Percentiles rank a stretch among this genome's conserved stretches.
Evolutionary conservation across 345 rosid species (phyloP).

Genomic region (Jatropha curcas): DNA sequence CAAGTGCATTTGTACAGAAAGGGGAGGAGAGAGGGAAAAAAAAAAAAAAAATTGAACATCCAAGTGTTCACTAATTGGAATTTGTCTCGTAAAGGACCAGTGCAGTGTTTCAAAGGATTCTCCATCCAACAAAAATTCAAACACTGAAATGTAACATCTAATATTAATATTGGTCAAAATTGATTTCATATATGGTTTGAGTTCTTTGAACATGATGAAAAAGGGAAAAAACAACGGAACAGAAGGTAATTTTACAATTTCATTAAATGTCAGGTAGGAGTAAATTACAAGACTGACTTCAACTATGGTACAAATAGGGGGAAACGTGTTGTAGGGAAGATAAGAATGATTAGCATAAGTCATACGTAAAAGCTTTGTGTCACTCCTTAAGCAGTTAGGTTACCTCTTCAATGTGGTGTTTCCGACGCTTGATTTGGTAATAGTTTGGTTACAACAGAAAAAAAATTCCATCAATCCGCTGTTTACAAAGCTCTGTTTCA

Average conservation of each 20-base stretch:
- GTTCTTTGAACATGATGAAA: background rate
- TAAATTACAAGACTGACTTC: background rate
- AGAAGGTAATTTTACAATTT: constrained; percentile 1
- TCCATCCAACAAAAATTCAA: no score
- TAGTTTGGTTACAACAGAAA: constrained; percentile 7
- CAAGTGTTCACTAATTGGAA: no score
- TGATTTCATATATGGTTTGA: background rate
- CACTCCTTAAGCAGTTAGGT: constrained; percentile 22
- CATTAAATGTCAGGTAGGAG: background rate
- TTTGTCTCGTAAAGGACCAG: background rate
- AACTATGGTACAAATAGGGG: constrained; percentile 18
- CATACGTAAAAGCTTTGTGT: constrained; percentile 2
- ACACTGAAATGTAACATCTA: no score
- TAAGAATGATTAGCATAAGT: background rate
- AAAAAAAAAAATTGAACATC: no score
- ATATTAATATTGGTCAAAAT: background rate
- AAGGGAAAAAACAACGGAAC: background rate
- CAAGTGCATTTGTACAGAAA: no score
- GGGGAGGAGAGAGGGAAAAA: no score
- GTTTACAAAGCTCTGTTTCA: background rate
- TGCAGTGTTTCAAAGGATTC: no score
- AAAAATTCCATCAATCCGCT: background rate
- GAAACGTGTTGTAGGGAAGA: background rate
- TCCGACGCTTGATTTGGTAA: background rate
- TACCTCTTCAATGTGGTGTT: background rate